Evolutionary conservation across 1,284 basidiomycete species (phyloP), one percentile per base, ranked within the genome.

Genomic region (Leccinum colubrinum): DNA sequence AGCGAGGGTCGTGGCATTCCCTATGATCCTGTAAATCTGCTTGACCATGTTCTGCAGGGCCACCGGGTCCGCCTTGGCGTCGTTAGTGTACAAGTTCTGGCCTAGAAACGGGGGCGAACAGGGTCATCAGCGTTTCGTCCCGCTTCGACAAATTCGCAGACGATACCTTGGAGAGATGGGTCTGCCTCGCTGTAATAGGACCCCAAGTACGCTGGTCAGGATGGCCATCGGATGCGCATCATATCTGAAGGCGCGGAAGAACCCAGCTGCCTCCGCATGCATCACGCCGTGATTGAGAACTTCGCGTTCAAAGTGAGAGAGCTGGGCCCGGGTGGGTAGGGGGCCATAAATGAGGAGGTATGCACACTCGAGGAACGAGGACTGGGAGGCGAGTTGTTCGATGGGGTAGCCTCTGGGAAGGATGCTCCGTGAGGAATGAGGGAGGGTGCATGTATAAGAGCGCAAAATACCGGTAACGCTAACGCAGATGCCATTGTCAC

Each of bases 191-290:
- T 81, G 65, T 94, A 93, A 73, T 93, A 94, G 8, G 92, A 93
- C 7, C 93, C 93, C 27, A 95, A 76, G 68, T 94, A 93, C 11
- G 93, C 89, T 90, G 4, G 90, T 93, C 53, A 95, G 79, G 66
- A 95, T 94, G 17, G 90, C 85, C 93, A 95, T 94, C 0, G 93
- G 93, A 69, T 94, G 92, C 1, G 91, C 90, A 67, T 94, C 92
- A 71, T 94, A 94, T 57, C 91, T 90, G 80, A 93, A 93, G 1
- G 90, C 89, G n/a, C 84, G 83, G 77, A 90, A 93, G 78, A 95
- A 90, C 43, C 84, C 83, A 62, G 90, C 89, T 3, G 93, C 83
- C 64, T 95, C 93, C 12, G 86, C 81, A 70, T 95, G 94, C 58
- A 88, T 82, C 60, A 87, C 84, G 8, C 85, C 82, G 67, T 95